Percentiles rank a stretch among this genome's conserved stretches.
Conservation (phyloP, 306 rosid species). For the Malus orientalis region DNA sequence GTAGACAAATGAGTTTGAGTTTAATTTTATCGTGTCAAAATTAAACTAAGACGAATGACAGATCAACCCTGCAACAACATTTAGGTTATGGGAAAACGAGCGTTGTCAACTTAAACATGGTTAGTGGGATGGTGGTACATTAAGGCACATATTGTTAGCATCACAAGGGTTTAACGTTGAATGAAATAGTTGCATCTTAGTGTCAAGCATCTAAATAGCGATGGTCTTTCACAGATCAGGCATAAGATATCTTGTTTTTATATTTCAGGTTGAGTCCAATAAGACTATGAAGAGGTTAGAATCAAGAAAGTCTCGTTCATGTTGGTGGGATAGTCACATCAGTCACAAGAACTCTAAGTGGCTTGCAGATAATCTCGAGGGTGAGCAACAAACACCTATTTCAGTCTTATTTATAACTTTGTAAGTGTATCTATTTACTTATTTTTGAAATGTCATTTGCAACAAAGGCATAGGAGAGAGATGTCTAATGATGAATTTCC, state of each 20-base stretch:
- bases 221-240: not conserved
- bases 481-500: not conserved
- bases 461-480: not conserved
- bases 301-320: slow-evolving; percentile 65
- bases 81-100: not conserved
- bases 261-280: slow-evolving; percentile 30
- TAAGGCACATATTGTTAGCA: not conserved
- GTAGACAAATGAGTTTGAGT: not conserved
- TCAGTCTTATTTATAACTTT: not conserved
- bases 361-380: slow-evolving; percentile 85
- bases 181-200: not conserved
- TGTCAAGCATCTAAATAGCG: not conserved
- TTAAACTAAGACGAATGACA: too few species aligned
- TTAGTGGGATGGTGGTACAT: too few species aligned
- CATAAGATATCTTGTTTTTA: not conserved
- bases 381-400: slow-evolving; percentile 29
- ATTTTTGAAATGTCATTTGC: not conserved
- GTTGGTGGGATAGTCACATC: slow-evolving; percentile 98
- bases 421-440: not conserved
- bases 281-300: slow-evolving; percentile 57
- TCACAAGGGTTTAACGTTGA: not conserved
- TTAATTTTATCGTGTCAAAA: not conserved
- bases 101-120: not conserved
- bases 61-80: not conserved
- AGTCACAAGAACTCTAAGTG: slow-evolving; percentile 75